These are phyloP conservation scores for Melocanna baccifera DNA, from an alignment of 176 grass and related monocot species.

Conservation along the genomic window DNA sequence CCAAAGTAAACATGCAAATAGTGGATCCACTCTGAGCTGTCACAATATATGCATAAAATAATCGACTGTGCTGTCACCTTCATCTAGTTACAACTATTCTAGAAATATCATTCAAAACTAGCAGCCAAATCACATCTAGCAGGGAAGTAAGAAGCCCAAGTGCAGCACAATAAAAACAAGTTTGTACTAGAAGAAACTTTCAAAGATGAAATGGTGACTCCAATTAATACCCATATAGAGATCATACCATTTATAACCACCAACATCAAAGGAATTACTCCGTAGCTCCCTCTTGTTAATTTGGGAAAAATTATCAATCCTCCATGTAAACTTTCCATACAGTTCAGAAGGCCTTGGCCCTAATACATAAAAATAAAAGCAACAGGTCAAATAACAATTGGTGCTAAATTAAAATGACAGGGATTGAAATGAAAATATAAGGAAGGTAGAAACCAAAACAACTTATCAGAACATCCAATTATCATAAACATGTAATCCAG, in stretches of 20 bases:
- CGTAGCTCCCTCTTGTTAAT: slow-evolving; percentile 92
- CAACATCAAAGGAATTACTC: slow-evolving; percentile 94
- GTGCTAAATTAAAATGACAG: neutral
- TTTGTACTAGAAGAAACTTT: neutral
- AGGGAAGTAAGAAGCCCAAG: slow-evolving; percentile 1
- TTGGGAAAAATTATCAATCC: slow-evolving; percentile 94
- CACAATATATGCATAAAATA: neutral
- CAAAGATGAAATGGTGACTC: neutral
- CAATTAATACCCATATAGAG: neutral
- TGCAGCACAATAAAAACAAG: slow-evolving; percentile 20
- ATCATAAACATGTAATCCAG: neutral
- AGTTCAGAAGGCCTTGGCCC: slow-evolving; percentile 85
- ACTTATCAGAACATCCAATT: neutral
- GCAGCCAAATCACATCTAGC: neutral
- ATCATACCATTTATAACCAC: slow-evolving; percentile 92
- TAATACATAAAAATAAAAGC: slow-evolving; percentile 47
- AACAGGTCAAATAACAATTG: slow-evolving; percentile 23
- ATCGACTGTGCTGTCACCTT: neutral
- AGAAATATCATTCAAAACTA: neutral
- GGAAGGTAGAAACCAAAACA: slow-evolving; percentile 10
- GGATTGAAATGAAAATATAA: slow-evolving; percentile 18
- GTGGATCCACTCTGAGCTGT: neutral
- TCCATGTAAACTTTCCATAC: slow-evolving; percentile 93
- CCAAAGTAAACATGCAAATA: neutral
- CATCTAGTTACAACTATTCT: neutral